Evolutionary conservation across 2,329 filamentous ascomycete genomes (phyloP), one percentile per base, ranked within the genome.

Genomic region (Fusarium redolens): DNA sequence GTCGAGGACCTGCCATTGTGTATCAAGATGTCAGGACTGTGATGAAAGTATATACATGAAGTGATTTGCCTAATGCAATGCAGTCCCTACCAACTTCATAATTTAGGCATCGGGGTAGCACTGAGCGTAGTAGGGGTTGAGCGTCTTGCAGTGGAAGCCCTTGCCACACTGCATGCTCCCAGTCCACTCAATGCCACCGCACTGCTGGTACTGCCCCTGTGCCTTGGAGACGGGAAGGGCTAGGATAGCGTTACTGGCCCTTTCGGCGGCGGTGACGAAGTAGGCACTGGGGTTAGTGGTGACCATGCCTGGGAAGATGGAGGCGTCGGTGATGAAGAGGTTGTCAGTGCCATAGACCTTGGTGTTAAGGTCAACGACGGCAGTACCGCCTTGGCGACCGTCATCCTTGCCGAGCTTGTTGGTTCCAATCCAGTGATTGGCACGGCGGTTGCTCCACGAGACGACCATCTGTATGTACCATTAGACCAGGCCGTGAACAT

Each of bases 381-480:
- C 62, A 4, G 40, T 65, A 18, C 62, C 62, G 4, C 58, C 62
- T 35, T 35, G 18, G 17, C 62, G 62, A 41, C 62, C 62, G 1
- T 65, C 62, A 55, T 65, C 62, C 20, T 65, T 65, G 28, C 62
- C 62, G 4, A 65, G 33, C 35, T 65, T 65, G 22, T 65, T 65
- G 18, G 62, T 65, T n/a, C 62, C 62, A 18, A 63, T 65, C 62
- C 62, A 65, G 47, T 65, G 62, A 18, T 65, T 65, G 20, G 58
- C 62, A 7, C 62, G 62, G 15, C 62, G 62, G n/a, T 65, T 65
- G 4, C 62, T 65, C 62, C 62, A 65, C 3, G 62, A 65, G 8
- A 65, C 62, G 7, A 65, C 62, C 62, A 65, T 65, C 62, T 65
- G 22, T 15, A 25, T 0, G 0, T 20, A 18, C 0, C 1, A 13